Conservation (phyloP, 148 eudicot genomes). For the Cornus controversa region DNA sequence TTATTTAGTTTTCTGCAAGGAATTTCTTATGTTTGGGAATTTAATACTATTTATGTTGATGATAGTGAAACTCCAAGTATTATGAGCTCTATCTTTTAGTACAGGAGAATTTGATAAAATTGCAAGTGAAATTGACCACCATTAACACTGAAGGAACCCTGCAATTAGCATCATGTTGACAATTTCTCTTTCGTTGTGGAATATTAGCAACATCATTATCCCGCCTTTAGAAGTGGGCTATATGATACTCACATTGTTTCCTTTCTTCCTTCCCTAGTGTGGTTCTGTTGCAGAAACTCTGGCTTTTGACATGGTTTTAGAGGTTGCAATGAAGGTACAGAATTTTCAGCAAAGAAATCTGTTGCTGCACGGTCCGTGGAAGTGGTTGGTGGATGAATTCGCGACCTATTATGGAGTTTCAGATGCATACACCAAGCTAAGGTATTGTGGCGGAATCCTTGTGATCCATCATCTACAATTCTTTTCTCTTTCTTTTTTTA, state of each 20-base stretch:
- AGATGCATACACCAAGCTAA: slow-evolving; percentile 72
- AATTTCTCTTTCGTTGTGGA: not conserved
- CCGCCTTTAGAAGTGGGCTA: not conserved
- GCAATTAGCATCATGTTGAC: not conserved
- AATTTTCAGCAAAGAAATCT: slow-evolving; percentile 78
- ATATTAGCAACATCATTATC: not conserved
- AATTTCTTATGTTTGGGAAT: not conserved
- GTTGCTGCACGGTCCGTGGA: slow-evolving; percentile 73
- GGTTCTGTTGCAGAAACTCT: slow-evolving; percentile 90
- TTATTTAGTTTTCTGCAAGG: not conserved
- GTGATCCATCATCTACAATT: not conserved
- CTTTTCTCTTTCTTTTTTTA: not conserved
- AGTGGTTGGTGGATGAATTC: slow-evolving; percentile 81
- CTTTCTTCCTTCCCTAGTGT: slow-evolving; percentile 35
- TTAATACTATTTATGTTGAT: not conserved
- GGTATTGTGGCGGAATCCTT: slow-evolving; percentile 32
- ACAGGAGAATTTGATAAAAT: not conserved
- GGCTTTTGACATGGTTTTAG: slow-evolving; percentile 79
- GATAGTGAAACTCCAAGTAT: not conserved
- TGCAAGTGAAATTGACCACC: not conserved
- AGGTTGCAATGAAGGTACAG: slow-evolving; percentile 85
- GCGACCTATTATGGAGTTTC: slow-evolving; percentile 87
- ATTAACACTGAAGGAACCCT: not conserved
- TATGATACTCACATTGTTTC: not conserved
- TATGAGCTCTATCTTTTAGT: not conserved